Percentiles rank a stretch among this genome's conserved stretches.
These are phyloP conservation scores for Phytophthora sojae DNA, from an alignment of 352 stramenopile species.

Conservation along the genomic window DNA sequence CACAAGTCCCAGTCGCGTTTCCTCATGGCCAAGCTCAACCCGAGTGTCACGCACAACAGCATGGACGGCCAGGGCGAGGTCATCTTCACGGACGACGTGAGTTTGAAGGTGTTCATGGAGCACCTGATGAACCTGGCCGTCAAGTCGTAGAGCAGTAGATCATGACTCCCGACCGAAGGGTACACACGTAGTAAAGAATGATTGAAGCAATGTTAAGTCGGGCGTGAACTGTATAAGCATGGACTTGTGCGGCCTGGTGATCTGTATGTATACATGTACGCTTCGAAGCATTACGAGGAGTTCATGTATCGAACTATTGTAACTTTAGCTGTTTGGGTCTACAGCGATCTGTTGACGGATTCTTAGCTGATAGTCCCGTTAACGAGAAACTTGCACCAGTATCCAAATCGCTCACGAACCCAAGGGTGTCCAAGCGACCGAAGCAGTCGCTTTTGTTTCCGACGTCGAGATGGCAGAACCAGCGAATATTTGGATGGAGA, in stretches of 20 bases:
- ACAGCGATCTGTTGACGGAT: too few species aligned
- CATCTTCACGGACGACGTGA: slow-evolving; percentile 99
- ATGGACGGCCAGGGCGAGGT: slow-evolving; percentile 94
- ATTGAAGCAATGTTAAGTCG: slow-evolving; percentile 6
- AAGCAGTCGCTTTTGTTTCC: too few species aligned
- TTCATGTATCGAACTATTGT: too few species aligned
- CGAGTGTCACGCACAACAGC: slow-evolving; percentile 97
- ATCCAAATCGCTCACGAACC: too few species aligned
- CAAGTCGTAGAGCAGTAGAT: slow-evolving; percentile 68
- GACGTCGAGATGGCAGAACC: too few species aligned
- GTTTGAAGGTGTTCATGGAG: slow-evolving; percentile 99
- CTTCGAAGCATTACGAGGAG: neutral
- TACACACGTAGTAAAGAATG: slow-evolving; percentile 29
- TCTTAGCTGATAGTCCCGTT: too few species aligned
- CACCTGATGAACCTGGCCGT: slow-evolving; percentile 95
- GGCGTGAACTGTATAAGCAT: neutral
- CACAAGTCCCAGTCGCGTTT: slow-evolving; percentile 99
- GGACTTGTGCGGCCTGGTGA: neutral
- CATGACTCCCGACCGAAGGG: slow-evolving; percentile 16
- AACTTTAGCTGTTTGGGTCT: too few species aligned
- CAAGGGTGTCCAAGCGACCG: too few species aligned
- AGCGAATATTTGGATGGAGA: too few species aligned
- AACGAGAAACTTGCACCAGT: too few species aligned
- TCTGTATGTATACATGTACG: neutral
- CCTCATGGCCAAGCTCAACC: slow-evolving; percentile 99